Evolutionary conservation across 2,329 filamentous ascomycete genomes (phyloP).

Genomic region (Fusarium tjaetaba): DNA sequence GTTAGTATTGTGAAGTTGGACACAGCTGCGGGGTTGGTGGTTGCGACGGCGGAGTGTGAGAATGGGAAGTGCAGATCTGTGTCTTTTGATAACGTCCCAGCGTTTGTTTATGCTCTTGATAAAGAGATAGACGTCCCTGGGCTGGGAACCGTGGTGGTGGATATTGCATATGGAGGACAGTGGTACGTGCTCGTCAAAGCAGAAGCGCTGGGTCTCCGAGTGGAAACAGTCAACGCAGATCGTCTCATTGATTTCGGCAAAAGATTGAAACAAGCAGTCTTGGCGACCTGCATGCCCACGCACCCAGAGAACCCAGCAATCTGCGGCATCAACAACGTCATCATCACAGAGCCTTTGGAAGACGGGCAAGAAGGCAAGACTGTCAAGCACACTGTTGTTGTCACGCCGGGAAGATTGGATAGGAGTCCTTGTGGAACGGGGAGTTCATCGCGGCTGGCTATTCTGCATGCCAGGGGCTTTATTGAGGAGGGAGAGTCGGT

Average conservation of each 20-base stretch:
- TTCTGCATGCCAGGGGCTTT: background rate
- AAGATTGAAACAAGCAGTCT: slow-evolving; percentile 53
- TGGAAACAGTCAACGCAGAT: slow-evolving; percentile 20
- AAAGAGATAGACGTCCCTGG: slow-evolving; percentile 8
- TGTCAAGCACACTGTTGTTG: slow-evolving; percentile 8
- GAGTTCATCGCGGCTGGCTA: slow-evolving; percentile 7
- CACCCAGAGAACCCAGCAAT: slow-evolving; percentile 55
- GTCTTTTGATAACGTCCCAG: slow-evolving; percentile 10
- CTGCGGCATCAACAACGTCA: slow-evolving; percentile 52
- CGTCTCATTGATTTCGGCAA: slow-evolving; percentile 46
- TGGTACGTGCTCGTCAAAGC: slow-evolving; percentile 20
- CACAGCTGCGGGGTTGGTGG: slow-evolving; percentile 6
- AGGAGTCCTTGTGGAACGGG: slow-evolving; percentile 16
- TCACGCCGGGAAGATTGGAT: slow-evolving; percentile 3
- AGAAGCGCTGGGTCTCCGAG: slow-evolving; percentile 3
- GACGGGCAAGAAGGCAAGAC: slow-evolving; percentile 2
- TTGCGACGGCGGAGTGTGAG: slow-evolving; percentile 13
- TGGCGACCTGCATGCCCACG: slow-evolving; percentile 47
- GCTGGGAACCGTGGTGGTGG: background rate
- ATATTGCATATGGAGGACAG: slow-evolving; percentile 17
- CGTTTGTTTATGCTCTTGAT: slow-evolving; percentile 12
- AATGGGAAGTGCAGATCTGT: slow-evolving; percentile 21
- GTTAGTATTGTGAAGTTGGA: background rate
- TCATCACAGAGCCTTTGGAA: slow-evolving; percentile 45
- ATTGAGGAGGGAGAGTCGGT: slow-evolving; percentile 7